Base-by-base conservation (phyloP, 208 protist genomes). In the Wallacemonas rigidus region DNA sequence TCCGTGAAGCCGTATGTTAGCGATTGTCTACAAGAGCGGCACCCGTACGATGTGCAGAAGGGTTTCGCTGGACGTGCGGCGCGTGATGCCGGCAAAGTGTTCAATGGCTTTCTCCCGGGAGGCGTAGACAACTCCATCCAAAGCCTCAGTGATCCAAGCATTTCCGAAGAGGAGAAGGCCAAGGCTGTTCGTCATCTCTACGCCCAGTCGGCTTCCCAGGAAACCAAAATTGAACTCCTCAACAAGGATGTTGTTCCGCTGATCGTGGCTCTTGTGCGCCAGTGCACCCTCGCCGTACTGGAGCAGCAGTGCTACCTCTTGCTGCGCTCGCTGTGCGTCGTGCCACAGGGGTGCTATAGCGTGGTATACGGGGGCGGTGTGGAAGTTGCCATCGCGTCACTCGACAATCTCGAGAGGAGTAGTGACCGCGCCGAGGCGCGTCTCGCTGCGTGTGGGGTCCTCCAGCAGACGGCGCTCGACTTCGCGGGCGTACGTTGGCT, bases 1-100 rank as follows among this genome's bases (percentile, higher is more conserved):
- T 86, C 74, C 3, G 88, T 92, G 43, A 76, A 68, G 58, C 88
- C 95, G 71, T 92, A 97, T 77, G 92, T 97, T 51, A 95, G 90
- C 57, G 92, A 97, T 71, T 90, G 85, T 56, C 77, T 95, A n/a
- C 80, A 80, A 70, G 83, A 92, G 65, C 81, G 92, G 2, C 90
- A 95, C 81, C 92, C 92, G 15, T 97, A 97, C 71, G 84, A 95
- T 61, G 72, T 80, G 1, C 54, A 72, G 48, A 88, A 91, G 38
- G 90, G 87, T 1, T 97, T 97, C 71, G 87, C 72, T 9, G 88
- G 86, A 8, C 72, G 76, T 8, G 75, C 71, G 8, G 69, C 83
- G 45, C 79, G 86, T 26, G 85, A 95, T 45, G 69, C 65, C 0
- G 89, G 88, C 3, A 70, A 80, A 15, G 88, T 93, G 5, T 97